These are phyloP conservation scores for Aspergillus oerlinghausenensis DNA, from an alignment of 2,329 filamentous ascomycete species.

Conservation along the genomic window DNA sequence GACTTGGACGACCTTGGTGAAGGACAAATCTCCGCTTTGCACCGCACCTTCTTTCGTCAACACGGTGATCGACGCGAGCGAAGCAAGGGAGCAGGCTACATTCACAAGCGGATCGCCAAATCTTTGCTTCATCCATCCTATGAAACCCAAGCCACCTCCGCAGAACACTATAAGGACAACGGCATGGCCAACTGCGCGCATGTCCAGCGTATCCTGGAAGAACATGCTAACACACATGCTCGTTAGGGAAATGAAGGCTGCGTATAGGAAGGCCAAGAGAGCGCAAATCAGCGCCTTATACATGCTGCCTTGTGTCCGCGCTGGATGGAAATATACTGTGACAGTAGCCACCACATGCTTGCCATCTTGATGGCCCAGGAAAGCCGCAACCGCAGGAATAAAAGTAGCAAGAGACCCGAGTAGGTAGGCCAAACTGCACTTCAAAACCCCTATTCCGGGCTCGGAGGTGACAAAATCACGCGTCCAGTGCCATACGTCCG, in stretches of 20 bases:
- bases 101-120: constrained; percentile 76
- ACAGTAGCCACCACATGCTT: constrained; percentile 93
- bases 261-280: constrained; percentile 72
- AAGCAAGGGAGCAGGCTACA: constrained; percentile 78
- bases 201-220: constrained; percentile 63
- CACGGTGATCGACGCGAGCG: constrained; percentile 82
- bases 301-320: constrained; percentile 83
- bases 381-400: constrained; percentile 64
- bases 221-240: constrained; percentile 87
- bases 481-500: constrained; percentile 36
- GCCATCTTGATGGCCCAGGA: constrained; percentile 78
- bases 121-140: constrained; percentile 82
- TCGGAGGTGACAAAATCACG: constrained; percentile 65
- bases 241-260: constrained; percentile 67
- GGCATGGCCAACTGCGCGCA: constrained; percentile 68
- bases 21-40: constrained; percentile 74
- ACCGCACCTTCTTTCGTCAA: constrained; percentile 88
- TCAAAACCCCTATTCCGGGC: constrained; percentile 74
- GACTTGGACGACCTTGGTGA: constrained; percentile 75
- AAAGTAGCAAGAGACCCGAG: constrained; percentile 84
- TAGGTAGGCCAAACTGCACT: constrained; percentile 86
- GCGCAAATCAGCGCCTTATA: constrained; percentile 76
- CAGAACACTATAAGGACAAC: constrained; percentile 79
- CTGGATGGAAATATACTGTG: constrained; percentile 92
- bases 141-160: constrained; percentile 77